Percentiles rank a stretch among this genome's conserved stretches.
phyloP scores from a whole-genome alignment of 2,329 filamentous ascomycete genomes.

The Byssothecium circinans region DNA sequence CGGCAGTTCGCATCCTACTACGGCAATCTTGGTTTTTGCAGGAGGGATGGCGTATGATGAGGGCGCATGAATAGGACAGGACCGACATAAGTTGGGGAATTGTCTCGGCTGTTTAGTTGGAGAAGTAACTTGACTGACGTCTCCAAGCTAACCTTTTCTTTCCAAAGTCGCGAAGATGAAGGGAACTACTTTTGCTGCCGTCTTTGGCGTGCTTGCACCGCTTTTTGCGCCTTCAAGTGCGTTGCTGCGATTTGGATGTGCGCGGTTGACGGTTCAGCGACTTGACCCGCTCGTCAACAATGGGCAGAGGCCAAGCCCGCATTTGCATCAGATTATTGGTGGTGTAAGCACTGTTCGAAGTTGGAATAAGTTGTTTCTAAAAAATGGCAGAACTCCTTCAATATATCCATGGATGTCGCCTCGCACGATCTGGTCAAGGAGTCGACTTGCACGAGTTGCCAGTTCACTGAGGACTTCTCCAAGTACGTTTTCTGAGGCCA shows the following conservation, averaged over 20 bases:
- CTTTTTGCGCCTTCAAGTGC: constrained; percentile 23
- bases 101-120: not conserved
- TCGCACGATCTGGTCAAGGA: constrained; percentile 22
- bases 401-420: constrained; percentile 43
- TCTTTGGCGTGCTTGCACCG: constrained; percentile 22
- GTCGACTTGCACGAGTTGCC: constrained; percentile 47
- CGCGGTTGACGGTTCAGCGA: constrained; percentile 10
- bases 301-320: constrained; percentile 14
- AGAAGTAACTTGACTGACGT: not conserved
- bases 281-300: constrained; percentile 19
- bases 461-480: constrained; percentile 43
- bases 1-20: not conserved
- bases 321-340: constrained; percentile 39
- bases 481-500: not conserved
- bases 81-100: not conserved
- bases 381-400: constrained; percentile 46
- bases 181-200: constrained; percentile 13
- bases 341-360: constrained; percentile 25
- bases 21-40: not conserved
- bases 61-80: not conserved
- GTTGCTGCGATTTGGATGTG: constrained; percentile 20
- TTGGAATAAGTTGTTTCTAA: not conserved
- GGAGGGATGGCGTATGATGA: not conserved
- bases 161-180: constrained; percentile 19
- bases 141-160: not conserved